These are phyloP conservation scores for Yamadazyma aaseri DNA, from an alignment of 1,139 yeast genomes.

Conservation along the genomic window DNA sequence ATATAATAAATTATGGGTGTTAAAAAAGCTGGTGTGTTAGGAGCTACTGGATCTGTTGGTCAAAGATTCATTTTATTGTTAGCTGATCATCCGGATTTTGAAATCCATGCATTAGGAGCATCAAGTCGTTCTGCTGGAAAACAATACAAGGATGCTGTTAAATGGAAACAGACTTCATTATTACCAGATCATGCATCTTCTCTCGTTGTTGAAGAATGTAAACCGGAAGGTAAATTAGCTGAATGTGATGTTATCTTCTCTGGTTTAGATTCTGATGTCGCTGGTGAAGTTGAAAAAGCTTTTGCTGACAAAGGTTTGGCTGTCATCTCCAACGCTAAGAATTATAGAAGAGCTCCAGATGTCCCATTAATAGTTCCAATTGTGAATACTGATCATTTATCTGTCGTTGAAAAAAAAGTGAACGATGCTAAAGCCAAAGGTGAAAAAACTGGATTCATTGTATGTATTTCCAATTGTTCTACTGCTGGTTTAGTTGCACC, in stretches of 20 bases:
- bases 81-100: slow-evolving; percentile 87
- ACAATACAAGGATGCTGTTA: slow-evolving; percentile 76
- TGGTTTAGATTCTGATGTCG: slow-evolving; percentile 90
- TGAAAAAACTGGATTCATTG: slow-evolving; percentile 69
- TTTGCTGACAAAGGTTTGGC: slow-evolving; percentile 80
- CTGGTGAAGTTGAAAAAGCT: slow-evolving; percentile 87
- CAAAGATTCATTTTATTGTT: slow-evolving; percentile 88
- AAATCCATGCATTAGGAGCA: slow-evolving; percentile 85
- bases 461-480: slow-evolving; percentile 96
- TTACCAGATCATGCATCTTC: slow-evolving; percentile 68
- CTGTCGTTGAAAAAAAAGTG: slow-evolving; percentile 64
- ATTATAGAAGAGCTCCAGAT: slow-evolving; percentile 82
- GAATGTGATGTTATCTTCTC: slow-evolving; percentile 94
- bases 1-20: slow-evolving; percentile 6
- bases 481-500: slow-evolving; percentile 99
- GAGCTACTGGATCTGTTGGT: slow-evolving; percentile 98
- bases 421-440: slow-evolving; percentile 53
- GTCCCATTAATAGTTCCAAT: slow-evolving; percentile 96
- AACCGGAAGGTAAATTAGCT: slow-evolving; percentile 63
- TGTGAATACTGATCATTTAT: slow-evolving; percentile 90
- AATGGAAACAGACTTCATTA: slow-evolving; percentile 91
- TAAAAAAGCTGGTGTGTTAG: slow-evolving; percentile 81
- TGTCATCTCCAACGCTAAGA: slow-evolving; percentile 92
- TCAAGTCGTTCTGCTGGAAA: slow-evolving; percentile 94
- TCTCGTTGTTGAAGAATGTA: slow-evolving; percentile 75